These are phyloP conservation scores for Aspergillus sergii DNA, from an alignment of 2,329 filamentous ascomycete species.

Conservation along the genomic window DNA sequence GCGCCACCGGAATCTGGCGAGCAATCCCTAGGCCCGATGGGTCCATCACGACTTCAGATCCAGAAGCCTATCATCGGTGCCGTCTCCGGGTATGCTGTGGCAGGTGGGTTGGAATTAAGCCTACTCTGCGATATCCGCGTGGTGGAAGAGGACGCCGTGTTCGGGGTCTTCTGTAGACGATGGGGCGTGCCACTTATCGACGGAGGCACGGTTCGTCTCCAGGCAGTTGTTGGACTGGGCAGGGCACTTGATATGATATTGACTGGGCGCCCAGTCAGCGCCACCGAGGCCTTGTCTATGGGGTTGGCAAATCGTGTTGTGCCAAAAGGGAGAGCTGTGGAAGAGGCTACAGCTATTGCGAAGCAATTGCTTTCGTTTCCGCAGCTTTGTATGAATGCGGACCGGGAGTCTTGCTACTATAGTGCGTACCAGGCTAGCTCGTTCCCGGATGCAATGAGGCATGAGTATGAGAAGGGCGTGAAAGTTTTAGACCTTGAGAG, in stretches of 20 bases:
- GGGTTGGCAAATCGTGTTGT: conserved; percentile 59
- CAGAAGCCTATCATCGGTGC: conserved; percentile 40
- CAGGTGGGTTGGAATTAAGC: conserved; percentile 40
- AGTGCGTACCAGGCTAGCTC: conserved; percentile 51
- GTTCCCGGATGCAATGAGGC: conserved; percentile 54
- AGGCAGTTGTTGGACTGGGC: conserved; percentile 55
- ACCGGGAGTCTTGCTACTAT: conserved; percentile 54
- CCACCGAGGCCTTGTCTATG: conserved; percentile 54
- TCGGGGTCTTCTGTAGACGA: conserved; percentile 56
- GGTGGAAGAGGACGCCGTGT: conserved; percentile 32
- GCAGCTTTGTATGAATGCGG: conserved; percentile 55
- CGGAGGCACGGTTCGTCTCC: conserved; percentile 57
- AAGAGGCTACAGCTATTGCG: conserved; percentile 54
- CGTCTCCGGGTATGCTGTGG: conserved; percentile 42
- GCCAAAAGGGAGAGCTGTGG: conserved; percentile 52
- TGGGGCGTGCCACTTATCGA: conserved; percentile 57
- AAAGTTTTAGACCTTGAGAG: conserved; percentile 49
- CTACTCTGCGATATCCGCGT: conserved; percentile 42
- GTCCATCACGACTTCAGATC: conserved; percentile 37
- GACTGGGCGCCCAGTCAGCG: conserved; percentile 53
- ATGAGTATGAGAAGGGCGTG: conserved; percentile 51
- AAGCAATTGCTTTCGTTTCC: conserved; percentile 53
- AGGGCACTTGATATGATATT: conserved; percentile 60
- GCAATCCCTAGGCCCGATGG: conserved; percentile 50
- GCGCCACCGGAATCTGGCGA: neutral